A percentile compares a stretch with the other conserved stretches of the same genome.
Conservation (phyloP, 2,329 filamentous ascomycete species). For the Ophiognomonia clavigignenti-juglandacearum region DNA sequence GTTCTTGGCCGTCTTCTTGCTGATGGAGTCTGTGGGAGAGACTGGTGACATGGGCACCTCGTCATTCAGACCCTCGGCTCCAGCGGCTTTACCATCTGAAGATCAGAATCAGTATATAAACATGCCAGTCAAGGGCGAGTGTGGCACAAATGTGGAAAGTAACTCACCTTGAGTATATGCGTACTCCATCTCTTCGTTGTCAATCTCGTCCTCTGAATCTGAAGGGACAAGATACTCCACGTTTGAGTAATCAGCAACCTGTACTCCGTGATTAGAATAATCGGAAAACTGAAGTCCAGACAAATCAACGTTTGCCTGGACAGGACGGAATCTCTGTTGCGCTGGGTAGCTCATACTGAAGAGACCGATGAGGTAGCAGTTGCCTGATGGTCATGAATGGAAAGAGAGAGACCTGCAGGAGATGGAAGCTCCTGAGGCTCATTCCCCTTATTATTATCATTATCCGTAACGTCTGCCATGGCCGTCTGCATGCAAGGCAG, state of each 20-base stretch:
- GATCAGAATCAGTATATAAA: neutral
- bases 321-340: slow-evolving; percentile 33
- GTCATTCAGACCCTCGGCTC: slow-evolving; percentile 7
- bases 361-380: slow-evolving; percentile 22
- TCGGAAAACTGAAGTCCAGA: slow-evolving; percentile 35
- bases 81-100: slow-evolving; percentile 1
- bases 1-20: slow-evolving; percentile 17
- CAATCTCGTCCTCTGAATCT: slow-evolving; percentile 35
- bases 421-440: slow-evolving; percentile 24
- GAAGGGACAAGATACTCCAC: slow-evolving; percentile 34
- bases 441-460: slow-evolving; percentile 27
- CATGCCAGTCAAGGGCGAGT: neutral
- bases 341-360: slow-evolving; percentile 38
- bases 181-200: slow-evolving; percentile 18
- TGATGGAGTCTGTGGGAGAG: slow-evolving; percentile 10
- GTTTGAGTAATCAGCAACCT: slow-evolving; percentile 35
- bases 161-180: slow-evolving; percentile 8
- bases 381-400: slow-evolving; percentile 21
- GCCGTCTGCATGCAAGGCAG: slow-evolving; percentile 22
- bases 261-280: slow-evolving; percentile 31
- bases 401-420: slow-evolving; percentile 23
- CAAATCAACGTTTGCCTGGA: slow-evolving; percentile 34
- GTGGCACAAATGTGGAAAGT: neutral
- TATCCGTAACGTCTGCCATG: too few species aligned
- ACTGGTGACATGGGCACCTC: slow-evolving; percentile 6